These are phyloP conservation scores for Bruguiera sexangula DNA, from an alignment of 345 rosid species.

Conservation along the genomic window DNA sequence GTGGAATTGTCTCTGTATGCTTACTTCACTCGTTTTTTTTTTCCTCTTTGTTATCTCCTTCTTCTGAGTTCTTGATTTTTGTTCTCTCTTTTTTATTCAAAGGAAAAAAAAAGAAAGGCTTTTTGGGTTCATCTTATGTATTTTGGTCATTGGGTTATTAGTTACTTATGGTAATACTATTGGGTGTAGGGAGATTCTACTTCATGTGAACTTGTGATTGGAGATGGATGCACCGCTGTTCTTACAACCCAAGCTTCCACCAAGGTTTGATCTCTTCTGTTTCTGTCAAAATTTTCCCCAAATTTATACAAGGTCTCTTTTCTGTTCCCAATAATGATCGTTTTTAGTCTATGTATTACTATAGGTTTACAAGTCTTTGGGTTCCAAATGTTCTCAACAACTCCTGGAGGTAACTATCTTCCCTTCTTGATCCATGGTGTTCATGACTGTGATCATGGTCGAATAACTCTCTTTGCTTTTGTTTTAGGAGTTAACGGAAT, in stretches of 20 bases:
- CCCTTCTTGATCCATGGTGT: background rate
- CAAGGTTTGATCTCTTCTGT: constrained; percentile 43
- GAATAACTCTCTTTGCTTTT: background rate
- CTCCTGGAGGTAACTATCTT: constrained; percentile 53
- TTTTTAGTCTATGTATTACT: background rate
- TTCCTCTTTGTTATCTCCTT: background rate
- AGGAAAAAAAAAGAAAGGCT: too few relatives aligned
- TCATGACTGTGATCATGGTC: background rate
- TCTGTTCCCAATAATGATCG: background rate
- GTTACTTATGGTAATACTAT: background rate
- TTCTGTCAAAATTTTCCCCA: background rate
- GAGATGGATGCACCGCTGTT: constrained; percentile 69
- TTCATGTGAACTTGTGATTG: constrained; percentile 56
- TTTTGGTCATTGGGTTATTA: too few relatives aligned
- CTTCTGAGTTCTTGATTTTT: background rate
- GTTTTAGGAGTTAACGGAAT: background rate
- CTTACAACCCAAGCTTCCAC: constrained; percentile 91
- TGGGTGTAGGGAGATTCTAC: constrained; percentile 56
- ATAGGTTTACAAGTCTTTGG: constrained; percentile 80
- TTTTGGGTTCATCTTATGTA: too few relatives aligned
- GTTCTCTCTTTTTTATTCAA: background rate
- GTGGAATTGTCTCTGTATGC: constrained; percentile 86
- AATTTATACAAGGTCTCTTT: background rate
- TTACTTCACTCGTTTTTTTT: background rate
- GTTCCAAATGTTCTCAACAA: constrained; percentile 66